A percentile compares a stretch with the other conserved stretches of the same genome.
These are phyloP conservation scores for Neurospora sp. DNA, from an alignment of 495 filamentous ascomycete species.

Conservation along the genomic window DNA sequence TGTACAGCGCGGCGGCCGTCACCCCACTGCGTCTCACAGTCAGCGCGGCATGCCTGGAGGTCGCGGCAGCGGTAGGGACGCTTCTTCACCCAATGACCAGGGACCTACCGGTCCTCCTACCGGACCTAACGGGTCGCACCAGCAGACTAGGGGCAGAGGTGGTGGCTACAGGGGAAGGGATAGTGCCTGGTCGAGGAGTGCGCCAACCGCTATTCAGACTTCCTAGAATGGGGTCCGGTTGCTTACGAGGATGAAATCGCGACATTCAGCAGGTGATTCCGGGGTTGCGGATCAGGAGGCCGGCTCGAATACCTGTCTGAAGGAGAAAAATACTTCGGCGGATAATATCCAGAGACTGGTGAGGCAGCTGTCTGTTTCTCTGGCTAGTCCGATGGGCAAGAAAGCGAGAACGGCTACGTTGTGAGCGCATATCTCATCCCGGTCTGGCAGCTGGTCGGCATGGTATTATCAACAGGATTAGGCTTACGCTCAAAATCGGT, in stretches of 20 bases:
- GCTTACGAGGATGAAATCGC: neutral
- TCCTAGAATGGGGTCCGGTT: conserved; percentile 2
- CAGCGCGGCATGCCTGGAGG: neutral
- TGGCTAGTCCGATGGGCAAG: neutral
- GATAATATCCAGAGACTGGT: neutral
- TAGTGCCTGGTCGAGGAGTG: conserved; percentile 21
- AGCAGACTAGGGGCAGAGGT: conserved; percentile 12
- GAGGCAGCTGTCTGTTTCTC: neutral
- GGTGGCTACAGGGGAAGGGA: conserved; percentile 20
- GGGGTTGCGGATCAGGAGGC: neutral
- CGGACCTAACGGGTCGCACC: conserved; percentile 2
- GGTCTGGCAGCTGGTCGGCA: neutral
- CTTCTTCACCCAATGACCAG: conserved; percentile 13
- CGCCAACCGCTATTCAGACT: conserved; percentile 15
- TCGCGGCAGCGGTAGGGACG: conserved; percentile 8
- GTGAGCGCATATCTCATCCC: neutral
- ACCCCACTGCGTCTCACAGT: conserved; percentile 15
- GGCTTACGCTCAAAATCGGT: neutral
- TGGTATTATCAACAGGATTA: neutral
- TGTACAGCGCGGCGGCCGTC: conserved; percentile 19
- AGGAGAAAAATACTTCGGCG: neutral
- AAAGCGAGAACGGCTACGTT: neutral
- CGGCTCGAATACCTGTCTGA: neutral
- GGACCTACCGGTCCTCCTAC: conserved; percentile 3
- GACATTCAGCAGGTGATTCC: neutral